Base-by-base conservation (phyloP, 2,329 filamentous ascomycete genomes). In the Claviceps humidiphila region DNA sequence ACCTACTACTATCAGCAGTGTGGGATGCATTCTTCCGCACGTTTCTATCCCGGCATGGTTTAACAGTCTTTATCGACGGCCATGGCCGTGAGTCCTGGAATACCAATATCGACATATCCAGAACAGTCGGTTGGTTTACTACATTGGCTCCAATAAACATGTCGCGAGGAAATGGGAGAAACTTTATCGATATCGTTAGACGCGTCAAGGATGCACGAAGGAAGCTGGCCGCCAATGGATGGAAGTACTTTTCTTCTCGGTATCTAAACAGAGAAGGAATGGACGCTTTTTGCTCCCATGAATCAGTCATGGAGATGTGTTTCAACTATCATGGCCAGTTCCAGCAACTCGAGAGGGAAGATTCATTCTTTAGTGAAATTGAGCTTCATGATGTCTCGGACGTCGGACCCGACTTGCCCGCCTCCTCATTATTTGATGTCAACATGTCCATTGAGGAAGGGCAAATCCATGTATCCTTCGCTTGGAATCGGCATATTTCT, bases 91-190 rank as follows among this genome's bases (percentile, higher is more conserved):
- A 70, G 42, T 52, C 63, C 1, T 65, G 60, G 62, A 56, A 61
- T 42, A 39, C 55, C 5, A n/a, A 45, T 2, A 54, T 66, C n/a
- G 64, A 70, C 52, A 51, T 65, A 1, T 62, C 64, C 5, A 47
- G 60, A 20, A 69, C 66, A 2, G 65, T 69, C 1, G 68, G 68
- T 6, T 70, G 67, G 67, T 70, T 69, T 53, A 68, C 68, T 0
- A 64, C 63, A 1, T 55, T 69, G 30, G 59, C 55, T 22, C 66
- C 67, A 0, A 52, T 66, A 13, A 48, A 51, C 1, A 38, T 55
- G n/a, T 44, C 30, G 4, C 30, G 46, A 16, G n/a, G 13, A 9
- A 34, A 20, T 30, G 20, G 34, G 13, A 39, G 22, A 8, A n/a
- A 43, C 6, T 38, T 3, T 11, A 42, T 16, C 16, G 37, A 46